A percentile compares a stretch with the other conserved stretches of the same genome.
Evolutionary conservation across 2,329 filamentous ascomycete species (phyloP).

Genomic region (Corinectria fuckeliana): DNA sequence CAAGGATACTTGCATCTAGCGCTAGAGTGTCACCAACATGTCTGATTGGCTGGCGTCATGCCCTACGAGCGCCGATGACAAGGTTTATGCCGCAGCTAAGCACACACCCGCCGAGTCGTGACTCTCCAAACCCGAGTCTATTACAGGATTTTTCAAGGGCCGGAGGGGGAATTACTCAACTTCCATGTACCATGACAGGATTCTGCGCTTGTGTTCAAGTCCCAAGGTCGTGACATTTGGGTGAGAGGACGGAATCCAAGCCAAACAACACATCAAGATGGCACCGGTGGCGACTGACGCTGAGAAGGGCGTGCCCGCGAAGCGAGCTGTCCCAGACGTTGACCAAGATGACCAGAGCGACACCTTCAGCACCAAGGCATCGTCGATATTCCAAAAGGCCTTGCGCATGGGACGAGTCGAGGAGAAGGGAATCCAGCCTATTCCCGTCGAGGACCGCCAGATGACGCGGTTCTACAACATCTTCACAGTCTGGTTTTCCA

Average conservation of each 20-base stretch:
- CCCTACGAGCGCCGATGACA: slow-evolving; percentile 15
- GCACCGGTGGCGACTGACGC: slow-evolving; percentile 17
- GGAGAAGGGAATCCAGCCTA: slow-evolving; percentile 51
- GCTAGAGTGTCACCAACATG: not conserved
- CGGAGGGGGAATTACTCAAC: slow-evolving; percentile 21
- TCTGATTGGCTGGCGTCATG: slow-evolving; percentile 12
- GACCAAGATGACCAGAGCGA: slow-evolving; percentile 38
- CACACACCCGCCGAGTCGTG: slow-evolving; percentile 20
- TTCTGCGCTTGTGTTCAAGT: not conserved
- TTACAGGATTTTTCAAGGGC: slow-evolving; percentile 20
- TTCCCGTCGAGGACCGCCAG: slow-evolving; percentile 50
- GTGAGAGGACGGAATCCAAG: not conserved
- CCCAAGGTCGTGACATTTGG: not conserved
- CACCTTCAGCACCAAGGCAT: slow-evolving; percentile 35
- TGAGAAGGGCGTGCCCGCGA: slow-evolving; percentile 25
- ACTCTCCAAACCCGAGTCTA: slow-evolving; percentile 24
- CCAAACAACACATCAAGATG: slow-evolving; percentile 6
- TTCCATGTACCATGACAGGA: slow-evolving; percentile 4
- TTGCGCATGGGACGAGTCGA: slow-evolving; percentile 50
- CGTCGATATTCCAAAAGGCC: slow-evolving; percentile 41
- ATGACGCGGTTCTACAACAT: slow-evolving; percentile 51
- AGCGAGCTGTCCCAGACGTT: slow-evolving; percentile 20
- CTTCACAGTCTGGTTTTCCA: slow-evolving; percentile 57
- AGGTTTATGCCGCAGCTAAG: slow-evolving; percentile 34
- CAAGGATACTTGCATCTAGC: not conserved